Percentiles rank a stretch among this genome's conserved stretches.
phyloP scores from a whole-genome alignment of 148 eudicot genomes.

The Rhododendron henanense region DNA sequence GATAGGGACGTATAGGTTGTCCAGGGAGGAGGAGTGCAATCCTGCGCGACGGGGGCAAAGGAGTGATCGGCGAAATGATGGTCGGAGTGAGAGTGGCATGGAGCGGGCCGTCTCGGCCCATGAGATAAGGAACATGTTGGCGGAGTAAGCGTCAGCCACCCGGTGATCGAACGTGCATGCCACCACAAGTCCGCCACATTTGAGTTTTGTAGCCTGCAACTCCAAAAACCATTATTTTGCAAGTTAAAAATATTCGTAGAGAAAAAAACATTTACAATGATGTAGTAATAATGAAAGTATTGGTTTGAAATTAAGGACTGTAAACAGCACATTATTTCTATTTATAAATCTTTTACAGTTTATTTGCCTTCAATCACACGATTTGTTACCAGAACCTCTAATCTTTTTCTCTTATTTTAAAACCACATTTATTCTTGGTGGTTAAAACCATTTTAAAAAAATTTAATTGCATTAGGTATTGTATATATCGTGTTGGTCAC shows the following conservation, averaged over 20 bases:
- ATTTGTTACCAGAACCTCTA: too few relatives aligned
- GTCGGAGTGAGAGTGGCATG: slow-evolving; percentile 24
- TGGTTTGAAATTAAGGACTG: too few relatives aligned
- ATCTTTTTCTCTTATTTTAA: too few relatives aligned
- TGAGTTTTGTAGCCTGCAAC: slow-evolving; percentile 50
- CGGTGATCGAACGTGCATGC: slow-evolving; percentile 71
- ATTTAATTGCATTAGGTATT: neutral
- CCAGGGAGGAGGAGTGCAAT: slow-evolving; percentile 39
- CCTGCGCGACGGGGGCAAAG: slow-evolving; percentile 45
- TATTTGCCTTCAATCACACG: neutral
- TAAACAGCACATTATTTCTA: too few relatives aligned
- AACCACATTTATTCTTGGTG: too few relatives aligned
- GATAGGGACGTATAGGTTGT: slow-evolving; percentile 35
- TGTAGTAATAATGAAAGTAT: too few relatives aligned
- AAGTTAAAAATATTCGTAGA: neutral
- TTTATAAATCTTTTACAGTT: too few relatives aligned
- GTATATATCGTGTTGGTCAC: neutral
- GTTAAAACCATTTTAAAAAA: too few relatives aligned
- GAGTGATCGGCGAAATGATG: slow-evolving; percentile 48
- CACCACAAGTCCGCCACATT: slow-evolving; percentile 58
- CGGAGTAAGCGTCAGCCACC: slow-evolving; percentile 69
- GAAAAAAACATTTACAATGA: neutral
- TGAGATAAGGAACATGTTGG: slow-evolving; percentile 69
- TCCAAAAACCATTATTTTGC: neutral
- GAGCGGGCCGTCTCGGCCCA: slow-evolving; percentile 59